Base-by-base conservation (phyloP, 208 protist genomes). In the Phytomonas sp. region DNA sequence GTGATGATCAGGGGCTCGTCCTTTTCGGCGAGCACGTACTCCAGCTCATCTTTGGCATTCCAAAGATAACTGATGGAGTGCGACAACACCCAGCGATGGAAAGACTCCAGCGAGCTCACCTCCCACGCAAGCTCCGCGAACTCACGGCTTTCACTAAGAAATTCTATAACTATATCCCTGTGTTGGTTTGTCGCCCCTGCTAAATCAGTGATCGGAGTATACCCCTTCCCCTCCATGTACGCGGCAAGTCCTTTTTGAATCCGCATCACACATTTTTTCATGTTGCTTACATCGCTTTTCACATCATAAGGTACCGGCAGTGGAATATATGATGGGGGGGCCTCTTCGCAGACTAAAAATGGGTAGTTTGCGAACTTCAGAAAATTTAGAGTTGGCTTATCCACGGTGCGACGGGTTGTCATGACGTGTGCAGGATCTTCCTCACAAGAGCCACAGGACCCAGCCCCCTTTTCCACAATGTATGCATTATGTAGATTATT, bases 361-460 rank as follows among this genome's bases (percentile, higher is more conserved):
- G 89, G 89, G 72, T 91, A 94, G 77, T 86, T 91, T 12, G 83
- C 72, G 8, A 79, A 83, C 76, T 89, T 89, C 34, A 94, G 81
- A 29, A 88, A 60, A 30, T 37, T 70, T 52, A 94, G 67, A 23
- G 81, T 84, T 10, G 80, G 84, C 23, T 70, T 80, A 60, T 94
- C 89, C 16, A 94, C 74, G 2, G 84, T 94, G 59, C 89, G 86
- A 61, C 77, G 73, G 30, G 65, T 49, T n/a, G 79, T 76, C n/a
- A 77, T 77, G 1, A 63, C 66, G 19, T 36, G 6, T n/a, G 67
- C 63, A 11, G 71, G 65, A 65, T 76, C 72, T 11, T 30, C 30
- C 30, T 34, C 29, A 34, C 6, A 29, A 10, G 29, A 7, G 63
- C 11, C 37, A 67, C 29, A 30, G 56, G 26, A 67, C 31, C 63